A percentile compares a stretch with the other conserved stretches of the same genome.
phyloP scores from a whole-genome alignment of 2,329 filamentous ascomycete species.

The Pseudocercospora cruenta region DNA sequence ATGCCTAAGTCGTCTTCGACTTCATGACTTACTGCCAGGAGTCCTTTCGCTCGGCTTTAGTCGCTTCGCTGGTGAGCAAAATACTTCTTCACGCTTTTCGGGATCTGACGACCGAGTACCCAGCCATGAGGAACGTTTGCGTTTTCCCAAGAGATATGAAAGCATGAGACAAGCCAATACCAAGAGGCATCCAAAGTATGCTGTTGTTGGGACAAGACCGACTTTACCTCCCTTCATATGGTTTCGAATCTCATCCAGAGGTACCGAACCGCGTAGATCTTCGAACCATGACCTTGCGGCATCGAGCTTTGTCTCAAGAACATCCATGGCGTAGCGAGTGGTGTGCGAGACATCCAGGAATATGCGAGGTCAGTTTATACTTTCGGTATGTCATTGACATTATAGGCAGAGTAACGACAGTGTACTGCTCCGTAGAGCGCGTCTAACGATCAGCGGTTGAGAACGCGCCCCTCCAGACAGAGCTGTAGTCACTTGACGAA shows the following conservation, averaged over 20 bases:
- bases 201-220: not conserved
- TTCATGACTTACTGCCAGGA: slow-evolving; percentile 49
- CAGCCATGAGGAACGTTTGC: slow-evolving; percentile 15
- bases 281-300: not conserved
- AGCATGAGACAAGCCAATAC: not conserved
- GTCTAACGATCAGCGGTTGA: not conserved
- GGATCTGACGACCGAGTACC: slow-evolving; percentile 44
- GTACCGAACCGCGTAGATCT: not conserved
- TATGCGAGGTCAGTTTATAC: not conserved
- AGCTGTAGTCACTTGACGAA: not conserved
- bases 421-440: not conserved
- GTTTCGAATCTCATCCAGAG: not conserved
- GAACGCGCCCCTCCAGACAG: not conserved
- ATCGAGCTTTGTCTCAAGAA: not conserved
- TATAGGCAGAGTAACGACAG: not conserved
- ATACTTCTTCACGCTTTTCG: slow-evolving; percentile 46
- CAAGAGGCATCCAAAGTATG: not conserved
- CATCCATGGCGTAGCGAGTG: not conserved
- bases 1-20: not conserved
- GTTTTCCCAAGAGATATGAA: not conserved
- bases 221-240: not conserved
- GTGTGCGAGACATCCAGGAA: not conserved
- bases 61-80: slow-evolving; percentile 28
- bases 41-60: slow-evolving; percentile 45
- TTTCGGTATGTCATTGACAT: not conserved